Evolutionary conservation across 2,329 filamentous ascomycete genomes (phyloP).

Genomic region (Aspergillus neotritici): DNA sequence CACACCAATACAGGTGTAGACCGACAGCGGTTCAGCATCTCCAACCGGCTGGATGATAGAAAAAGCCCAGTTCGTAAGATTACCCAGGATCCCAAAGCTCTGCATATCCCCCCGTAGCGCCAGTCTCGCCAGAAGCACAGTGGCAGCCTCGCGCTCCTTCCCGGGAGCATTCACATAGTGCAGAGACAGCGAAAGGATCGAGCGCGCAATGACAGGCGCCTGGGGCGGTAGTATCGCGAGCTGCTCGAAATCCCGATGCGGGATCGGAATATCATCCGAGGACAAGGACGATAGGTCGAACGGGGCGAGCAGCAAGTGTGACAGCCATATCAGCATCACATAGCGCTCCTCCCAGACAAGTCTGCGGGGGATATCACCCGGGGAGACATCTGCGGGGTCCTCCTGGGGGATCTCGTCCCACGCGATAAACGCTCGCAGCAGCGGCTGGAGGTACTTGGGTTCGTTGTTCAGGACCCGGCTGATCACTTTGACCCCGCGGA

Average conservation of each 20-base stretch:
- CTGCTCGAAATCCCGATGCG: slow-evolving; percentile 27
- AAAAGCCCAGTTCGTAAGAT: slow-evolving; percentile 67
- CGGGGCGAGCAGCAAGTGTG: slow-evolving; percentile 73
- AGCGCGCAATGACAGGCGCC: slow-evolving; percentile 63
- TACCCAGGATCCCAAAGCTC: slow-evolving; percentile 61
- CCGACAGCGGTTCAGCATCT: slow-evolving; percentile 41
- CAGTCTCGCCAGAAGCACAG: slow-evolving; percentile 70
- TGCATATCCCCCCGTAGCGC: slow-evolving; percentile 88
- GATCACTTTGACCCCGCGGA: slow-evolving; percentile 88
- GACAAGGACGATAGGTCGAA: slow-evolving; percentile 90
- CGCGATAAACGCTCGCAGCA: slow-evolving; percentile 69
- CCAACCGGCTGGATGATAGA: slow-evolving; percentile 49
- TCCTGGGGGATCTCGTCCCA: slow-evolving; percentile 32
- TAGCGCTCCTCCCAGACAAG: slow-evolving; percentile 87
- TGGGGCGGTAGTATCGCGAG: slow-evolving; percentile 47
- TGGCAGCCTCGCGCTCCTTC: slow-evolving; percentile 87
- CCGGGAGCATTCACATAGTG: slow-evolving; percentile 68
- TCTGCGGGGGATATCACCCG: slow-evolving; percentile 18
- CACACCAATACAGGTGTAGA: slow-evolving; percentile 72
- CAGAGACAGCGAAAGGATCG: slow-evolving; percentile 65
- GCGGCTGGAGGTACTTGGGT: slow-evolving; percentile 72
- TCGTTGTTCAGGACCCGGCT: slow-evolving; percentile 88
- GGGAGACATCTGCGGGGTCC: slow-evolving; percentile 9
- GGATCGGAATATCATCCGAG: slow-evolving; percentile 34
- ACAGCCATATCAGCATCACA: slow-evolving; percentile 79